Evolutionary conservation across 768 basidiomycete genomes (phyloP), one percentile per base, ranked within the genome.

Genomic region (Butyriboletus loyo): DNA sequence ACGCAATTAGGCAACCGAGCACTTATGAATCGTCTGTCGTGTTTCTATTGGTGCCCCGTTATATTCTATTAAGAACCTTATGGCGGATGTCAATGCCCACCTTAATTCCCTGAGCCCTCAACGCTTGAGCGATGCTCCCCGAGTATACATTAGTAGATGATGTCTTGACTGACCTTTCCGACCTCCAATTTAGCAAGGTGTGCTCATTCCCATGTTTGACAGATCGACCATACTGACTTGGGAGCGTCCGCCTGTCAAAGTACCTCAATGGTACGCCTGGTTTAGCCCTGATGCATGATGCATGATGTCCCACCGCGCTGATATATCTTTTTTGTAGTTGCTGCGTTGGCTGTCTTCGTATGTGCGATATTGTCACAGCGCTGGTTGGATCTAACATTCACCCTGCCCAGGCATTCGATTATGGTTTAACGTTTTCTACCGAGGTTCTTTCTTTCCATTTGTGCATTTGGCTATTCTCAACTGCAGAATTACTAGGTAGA

Each of bases 151-250:
- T 43, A 14, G 25, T 11, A 27, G 41, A 49, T n/a, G 37, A 57
- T 9, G 4, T 15, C 10, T 25, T 56, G n/a, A 55, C 45, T 11
- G 55, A 57, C n/a, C 49, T 60, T 32, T 47, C 21, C 9, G 57
- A 53, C n/a, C 47, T 60, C 47, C 64, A 64, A n/a, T 43, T 55
- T 41, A 54, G 52, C 37, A 64, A 57, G 63, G 63, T 66, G 13
- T 34, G 60, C 4, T 15, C 27, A 38, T 4, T 7, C 27, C 2
- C 46, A 28, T 22, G 4, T 9, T 41, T 11, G 19, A 31, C 15
- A 7, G 19, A n/a, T 35, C 19, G 5, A 43, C n/a, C 5, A 7
- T 7, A 10, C n/a, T 39, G 9, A 49, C 32, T 28, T 19, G 13
- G 5, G 2, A 46, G 1, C 14, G 1, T 30, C 6, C 21, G 13